A percentile compares a stretch with the other conserved stretches of the same genome.
Evolutionary conservation across 345 rosid species (phyloP).

Genomic region (Salix arbutifolia): DNA sequence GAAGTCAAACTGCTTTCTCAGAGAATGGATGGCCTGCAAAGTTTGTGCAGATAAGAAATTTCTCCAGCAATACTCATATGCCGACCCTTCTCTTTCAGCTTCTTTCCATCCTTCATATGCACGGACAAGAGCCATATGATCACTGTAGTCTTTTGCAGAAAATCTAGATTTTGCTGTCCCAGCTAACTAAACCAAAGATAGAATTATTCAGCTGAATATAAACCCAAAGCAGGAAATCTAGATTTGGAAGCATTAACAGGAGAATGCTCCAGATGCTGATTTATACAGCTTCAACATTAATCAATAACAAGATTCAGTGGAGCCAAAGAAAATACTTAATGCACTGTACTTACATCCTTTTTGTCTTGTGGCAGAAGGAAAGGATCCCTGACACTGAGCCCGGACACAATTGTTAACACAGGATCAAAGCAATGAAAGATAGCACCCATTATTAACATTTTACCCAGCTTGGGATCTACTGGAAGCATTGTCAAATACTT

Average conservation of each 20-base stretch:
- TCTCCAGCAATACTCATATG: constrained; percentile 96
- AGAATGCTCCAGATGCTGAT: not conserved
- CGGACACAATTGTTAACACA: constrained; percentile 79
- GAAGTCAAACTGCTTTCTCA: constrained; percentile 81
- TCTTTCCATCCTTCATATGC: constrained; percentile 99
- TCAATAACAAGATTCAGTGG: not conserved
- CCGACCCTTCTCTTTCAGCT: constrained; percentile 92
- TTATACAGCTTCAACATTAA: not conserved
- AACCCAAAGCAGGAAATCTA: not conserved
- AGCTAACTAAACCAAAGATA: constrained; percentile 58
- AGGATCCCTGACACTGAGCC: constrained; percentile 96
- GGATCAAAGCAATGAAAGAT: constrained; percentile 94
- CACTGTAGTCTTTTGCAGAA: constrained; percentile 97
- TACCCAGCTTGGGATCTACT: constrained; percentile 98
- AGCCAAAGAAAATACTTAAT: not conserved
- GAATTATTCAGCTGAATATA: constrained; percentile 2
- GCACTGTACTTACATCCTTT: constrained; percentile 64
- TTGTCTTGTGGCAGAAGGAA: constrained; percentile 97
- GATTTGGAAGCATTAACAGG: not conserved
- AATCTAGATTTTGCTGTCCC: constrained; percentile 92
- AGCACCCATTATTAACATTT: constrained; percentile 98
- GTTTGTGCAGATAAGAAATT: constrained; percentile 95
- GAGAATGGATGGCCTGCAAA: constrained; percentile 92
- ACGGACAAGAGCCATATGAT: constrained; percentile 98
- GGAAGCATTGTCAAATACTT: constrained; percentile 82